A percentile compares a stretch with the other conserved stretches of the same genome.
Conservation (phyloP, 169 alveolate species). For the Eimeria praecox region DNA sequence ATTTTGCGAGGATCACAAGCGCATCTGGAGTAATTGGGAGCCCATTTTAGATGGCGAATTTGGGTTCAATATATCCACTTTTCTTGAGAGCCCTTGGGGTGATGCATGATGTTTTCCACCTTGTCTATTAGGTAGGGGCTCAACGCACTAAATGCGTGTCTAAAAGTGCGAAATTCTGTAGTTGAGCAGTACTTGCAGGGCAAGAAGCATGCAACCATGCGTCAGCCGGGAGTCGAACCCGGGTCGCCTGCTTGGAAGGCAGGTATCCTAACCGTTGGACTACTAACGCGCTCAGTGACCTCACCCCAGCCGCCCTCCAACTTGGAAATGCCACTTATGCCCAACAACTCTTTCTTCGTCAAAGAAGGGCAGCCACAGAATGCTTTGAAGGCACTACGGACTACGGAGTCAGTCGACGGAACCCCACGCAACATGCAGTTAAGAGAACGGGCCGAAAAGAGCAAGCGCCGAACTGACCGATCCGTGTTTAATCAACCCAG, state of each 20-base stretch:
- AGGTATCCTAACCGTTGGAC: conserved; percentile 99
- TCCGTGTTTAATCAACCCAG: too few species aligned
- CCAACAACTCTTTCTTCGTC: not conserved
- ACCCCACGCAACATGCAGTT: too few species aligned
- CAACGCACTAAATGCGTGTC: too few species aligned
- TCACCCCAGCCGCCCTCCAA: not conserved
- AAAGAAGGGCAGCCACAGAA: not conserved
- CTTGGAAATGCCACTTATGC: not conserved
- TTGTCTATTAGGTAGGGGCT: not conserved
- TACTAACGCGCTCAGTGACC: conserved; percentile 93
- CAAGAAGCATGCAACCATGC: conserved; percentile 86
- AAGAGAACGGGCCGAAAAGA: too few species aligned
- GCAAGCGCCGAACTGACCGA: too few species aligned
- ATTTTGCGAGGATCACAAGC: not conserved
- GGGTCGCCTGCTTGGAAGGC: conserved; percentile 99
- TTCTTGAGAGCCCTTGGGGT: not conserved
- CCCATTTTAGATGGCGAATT: not conserved
- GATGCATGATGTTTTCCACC: not conserved
- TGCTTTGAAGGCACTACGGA: not conserved
- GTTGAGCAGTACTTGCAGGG: too few species aligned
- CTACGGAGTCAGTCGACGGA: too few species aligned
- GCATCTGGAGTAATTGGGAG: not conserved
- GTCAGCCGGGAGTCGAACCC: conserved; percentile 99
- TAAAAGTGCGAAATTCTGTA: too few species aligned
- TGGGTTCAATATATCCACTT: not conserved